Conservation (phyloP, 1,284 basidiomycete species). For the Puccinia polysora region DNA sequence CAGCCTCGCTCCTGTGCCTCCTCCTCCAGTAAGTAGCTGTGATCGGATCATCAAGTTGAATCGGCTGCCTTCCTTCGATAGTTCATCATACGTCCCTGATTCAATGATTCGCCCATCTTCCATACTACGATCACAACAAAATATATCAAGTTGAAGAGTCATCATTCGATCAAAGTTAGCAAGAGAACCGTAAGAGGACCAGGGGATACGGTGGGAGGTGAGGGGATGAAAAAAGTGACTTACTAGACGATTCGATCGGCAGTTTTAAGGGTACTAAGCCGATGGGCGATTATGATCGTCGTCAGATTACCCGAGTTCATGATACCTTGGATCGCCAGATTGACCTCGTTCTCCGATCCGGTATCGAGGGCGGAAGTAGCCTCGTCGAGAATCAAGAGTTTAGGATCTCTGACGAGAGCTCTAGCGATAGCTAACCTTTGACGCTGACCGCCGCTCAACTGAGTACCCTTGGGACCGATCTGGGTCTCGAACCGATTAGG, state of each 20-base stretch:
- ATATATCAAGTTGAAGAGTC: slow-evolving; percentile 8
- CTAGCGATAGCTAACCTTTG: slow-evolving; percentile 58
- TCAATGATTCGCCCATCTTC: slow-evolving; percentile 74
- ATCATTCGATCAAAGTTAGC: slow-evolving; percentile 56
- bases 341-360: slow-evolving; percentile 73
- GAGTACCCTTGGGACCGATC: slow-evolving; percentile 53
- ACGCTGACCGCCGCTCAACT: slow-evolving; percentile 57
- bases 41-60: slow-evolving; percentile 35
- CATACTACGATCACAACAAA: slow-evolving; percentile 19
- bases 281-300: slow-evolving; percentile 81
- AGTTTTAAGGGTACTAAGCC: slow-evolving; percentile 51
- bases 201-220: slow-evolving; percentile 54
- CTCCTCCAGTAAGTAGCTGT: not conserved
- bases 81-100: slow-evolving; percentile 72
- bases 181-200: not conserved
- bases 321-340: slow-evolving; percentile 85
- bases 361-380: slow-evolving; percentile 71
- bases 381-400: slow-evolving; percentile 57
- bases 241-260: slow-evolving; percentile 35
- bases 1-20: too few relatives aligned
- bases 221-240: slow-evolving; percentile 60
- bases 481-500: slow-evolving; percentile 76
- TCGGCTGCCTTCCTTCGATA: slow-evolving; percentile 56
- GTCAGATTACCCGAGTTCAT: slow-evolving; percentile 70
- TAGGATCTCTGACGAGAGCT: slow-evolving; percentile 56